Percentiles rank a stretch among this genome's conserved stretches.
phyloP scores from a whole-genome alignment of 2,329 filamentous ascomycete genomes.

The Colletotrichum ledebouriae region DNA sequence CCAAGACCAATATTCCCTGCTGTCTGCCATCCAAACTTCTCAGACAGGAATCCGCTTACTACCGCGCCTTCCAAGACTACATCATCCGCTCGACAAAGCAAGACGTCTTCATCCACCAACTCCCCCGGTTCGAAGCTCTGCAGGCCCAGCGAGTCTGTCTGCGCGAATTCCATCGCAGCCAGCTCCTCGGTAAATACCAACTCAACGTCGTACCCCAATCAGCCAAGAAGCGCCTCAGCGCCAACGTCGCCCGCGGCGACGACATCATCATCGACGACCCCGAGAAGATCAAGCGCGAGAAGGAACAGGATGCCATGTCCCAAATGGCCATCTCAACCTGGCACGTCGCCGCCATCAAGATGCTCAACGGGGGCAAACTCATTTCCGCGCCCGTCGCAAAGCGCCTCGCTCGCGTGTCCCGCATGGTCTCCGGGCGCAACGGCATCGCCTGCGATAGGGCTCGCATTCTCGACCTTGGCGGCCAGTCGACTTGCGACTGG shows the following conservation, averaged over 20 bases:
- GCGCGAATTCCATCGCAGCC: slow-evolving; percentile 79
- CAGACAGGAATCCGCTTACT: slow-evolving; percentile 83
- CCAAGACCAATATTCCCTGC: slow-evolving; percentile 60
- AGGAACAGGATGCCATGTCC: slow-evolving; percentile 82
- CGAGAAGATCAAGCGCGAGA: slow-evolving; percentile 75
- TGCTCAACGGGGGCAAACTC: slow-evolving; percentile 74
- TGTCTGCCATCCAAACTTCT: slow-evolving; percentile 65
- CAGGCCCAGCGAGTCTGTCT: slow-evolving; percentile 86
- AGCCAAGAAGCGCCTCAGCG: slow-evolving; percentile 78
- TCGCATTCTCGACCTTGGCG: slow-evolving; percentile 87
- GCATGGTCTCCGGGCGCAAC: slow-evolving; percentile 58
- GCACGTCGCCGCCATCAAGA: slow-evolving; percentile 72
- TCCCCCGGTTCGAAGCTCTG: slow-evolving; percentile 88
- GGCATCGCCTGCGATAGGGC: slow-evolving; percentile 66
- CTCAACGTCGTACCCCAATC: slow-evolving; percentile 77
- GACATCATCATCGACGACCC: slow-evolving; percentile 74
- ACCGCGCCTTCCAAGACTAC: slow-evolving; percentile 86
- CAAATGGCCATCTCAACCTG: slow-evolving; percentile 75
- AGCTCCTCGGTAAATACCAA: slow-evolving; percentile 88
- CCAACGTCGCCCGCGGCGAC: slow-evolving; percentile 80
- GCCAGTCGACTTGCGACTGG: slow-evolving; percentile 90
- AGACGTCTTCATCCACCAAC: slow-evolving; percentile 88
- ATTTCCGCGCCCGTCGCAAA: slow-evolving; percentile 75
- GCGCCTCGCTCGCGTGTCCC: slow-evolving; percentile 68
- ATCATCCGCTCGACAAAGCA: slow-evolving; percentile 73